These are phyloP conservation scores for Fusarium longipes DNA, from an alignment of 2,329 filamentous ascomycete genomes.

Conservation along the genomic window DNA sequence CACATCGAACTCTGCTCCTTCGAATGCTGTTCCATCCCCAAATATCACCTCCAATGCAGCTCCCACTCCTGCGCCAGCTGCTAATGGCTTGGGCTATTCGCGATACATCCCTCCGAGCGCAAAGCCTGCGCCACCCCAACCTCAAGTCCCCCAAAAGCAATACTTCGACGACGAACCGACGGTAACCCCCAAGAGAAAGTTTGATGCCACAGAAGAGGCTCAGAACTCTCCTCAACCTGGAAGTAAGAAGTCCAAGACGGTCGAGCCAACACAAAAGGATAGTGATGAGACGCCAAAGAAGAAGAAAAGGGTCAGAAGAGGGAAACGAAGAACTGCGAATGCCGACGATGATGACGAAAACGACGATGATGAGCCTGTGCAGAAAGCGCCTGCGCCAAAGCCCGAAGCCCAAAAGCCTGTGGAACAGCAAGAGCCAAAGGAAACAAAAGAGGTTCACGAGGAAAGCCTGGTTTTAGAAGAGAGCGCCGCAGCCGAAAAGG, in stretches of 20 bases:
- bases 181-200: conserved; percentile 52
- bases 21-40: background rate
- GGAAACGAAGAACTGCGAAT: conserved; percentile 36
- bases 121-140: conserved; percentile 35
- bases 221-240: conserved; percentile 46
- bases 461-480: conserved; percentile 46
- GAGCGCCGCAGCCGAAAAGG: conserved; percentile 45
- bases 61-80: conserved; percentile 2
- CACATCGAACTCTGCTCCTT: background rate
- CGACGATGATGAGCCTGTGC: conserved; percentile 27
- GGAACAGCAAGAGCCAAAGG: conserved; percentile 47
- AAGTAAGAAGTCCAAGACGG: conserved; percentile 52
- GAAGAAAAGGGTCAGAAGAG: conserved; percentile 43
- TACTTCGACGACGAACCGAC: conserved; percentile 48
- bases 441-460: conserved; percentile 48
- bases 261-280: conserved; percentile 19
- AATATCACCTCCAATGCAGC: background rate
- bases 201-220: conserved; percentile 48
- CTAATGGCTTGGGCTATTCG: conserved; percentile 51
- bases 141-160: conserved; percentile 28
- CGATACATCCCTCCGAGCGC: conserved; percentile 55
- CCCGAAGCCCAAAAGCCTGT: conserved; percentile 48
- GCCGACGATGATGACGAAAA: conserved; percentile 16
- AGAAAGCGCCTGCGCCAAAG: conserved; percentile 30
- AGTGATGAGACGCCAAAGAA: conserved; percentile 38